phyloP scores from a whole-genome alignment of 2,329 filamentous ascomycete genomes.

The Neopestalotiopsis rosae region DNA sequence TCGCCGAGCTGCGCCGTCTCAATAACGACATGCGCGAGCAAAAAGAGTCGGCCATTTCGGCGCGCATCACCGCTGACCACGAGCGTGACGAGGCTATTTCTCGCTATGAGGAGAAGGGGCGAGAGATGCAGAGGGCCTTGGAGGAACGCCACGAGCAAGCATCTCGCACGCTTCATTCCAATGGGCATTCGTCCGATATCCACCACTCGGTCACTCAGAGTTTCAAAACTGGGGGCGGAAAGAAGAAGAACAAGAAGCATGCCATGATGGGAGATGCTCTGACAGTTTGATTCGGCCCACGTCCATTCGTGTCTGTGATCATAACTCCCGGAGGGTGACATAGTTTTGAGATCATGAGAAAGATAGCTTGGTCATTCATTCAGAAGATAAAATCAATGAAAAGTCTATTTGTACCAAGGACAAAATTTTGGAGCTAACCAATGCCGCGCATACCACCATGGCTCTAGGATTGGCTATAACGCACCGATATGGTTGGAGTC shows the following conservation, averaged over 20 bases:
- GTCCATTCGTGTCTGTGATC: too few species aligned
- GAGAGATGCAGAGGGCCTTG: neutral
- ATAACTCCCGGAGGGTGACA: too few species aligned
- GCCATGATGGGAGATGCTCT: neutral
- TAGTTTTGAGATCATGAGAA: too few species aligned
- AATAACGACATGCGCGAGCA: constrained; percentile 9
- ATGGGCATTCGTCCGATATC: neutral
- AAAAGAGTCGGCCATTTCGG: constrained; percentile 9
- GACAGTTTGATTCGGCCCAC: neutral
- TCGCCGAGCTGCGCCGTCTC: constrained; percentile 9
- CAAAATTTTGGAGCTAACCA: too few species aligned
- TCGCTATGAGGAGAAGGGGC: constrained; percentile 17
- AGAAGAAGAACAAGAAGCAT: neutral
- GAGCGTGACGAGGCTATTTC: constrained; percentile 10
- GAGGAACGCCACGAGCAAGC: constrained; percentile 7
- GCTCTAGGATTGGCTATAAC: too few species aligned
- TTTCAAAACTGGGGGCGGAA: neutral
- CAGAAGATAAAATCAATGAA: too few species aligned
- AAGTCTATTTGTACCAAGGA: too few species aligned
- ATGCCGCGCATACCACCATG: too few species aligned
- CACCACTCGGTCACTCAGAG: neutral
- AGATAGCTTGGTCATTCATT: too few species aligned
- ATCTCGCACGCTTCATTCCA: neutral
- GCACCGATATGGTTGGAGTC: too few species aligned
- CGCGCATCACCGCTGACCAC: constrained; percentile 12